Evolutionary conservation across 176 grass and related monocot genomes (phyloP).

Genomic region (Aegilops longissima): DNA sequence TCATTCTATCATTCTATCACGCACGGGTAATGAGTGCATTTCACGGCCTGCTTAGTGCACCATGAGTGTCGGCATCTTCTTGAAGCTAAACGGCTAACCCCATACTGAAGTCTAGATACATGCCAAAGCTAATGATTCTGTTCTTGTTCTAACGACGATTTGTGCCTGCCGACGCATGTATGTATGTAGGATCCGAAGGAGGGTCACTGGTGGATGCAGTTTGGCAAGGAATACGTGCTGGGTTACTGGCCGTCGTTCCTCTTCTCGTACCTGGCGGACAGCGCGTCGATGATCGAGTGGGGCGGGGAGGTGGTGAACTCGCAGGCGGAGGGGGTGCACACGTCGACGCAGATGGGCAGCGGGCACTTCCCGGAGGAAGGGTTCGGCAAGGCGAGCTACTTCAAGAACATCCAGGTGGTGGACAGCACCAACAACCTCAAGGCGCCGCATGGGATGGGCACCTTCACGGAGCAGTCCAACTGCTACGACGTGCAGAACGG

Average conservation of each 20-base stretch:
- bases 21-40: conserved; percentile 44
- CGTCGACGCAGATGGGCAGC: conserved; percentile 86
- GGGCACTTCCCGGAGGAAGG: conserved; percentile 87
- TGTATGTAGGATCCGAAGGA: conserved; percentile 63
- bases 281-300: conserved; percentile 93
- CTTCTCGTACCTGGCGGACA: conserved; percentile 76
- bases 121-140: not conserved
- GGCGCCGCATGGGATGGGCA: conserved; percentile 47
- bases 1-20: conserved; percentile 34
- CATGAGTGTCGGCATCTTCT: not conserved
- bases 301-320: conserved; percentile 93
- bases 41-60: not conserved
- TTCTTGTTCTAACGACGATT: not conserved
- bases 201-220: conserved; percentile 99
- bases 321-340: conserved; percentile 65
- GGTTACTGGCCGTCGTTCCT: conserved; percentile 97
- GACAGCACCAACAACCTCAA: conserved; percentile 75
- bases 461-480: conserved; percentile 77
- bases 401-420: conserved; percentile 82
- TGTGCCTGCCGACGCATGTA: no score
- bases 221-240: conserved; percentile 73
- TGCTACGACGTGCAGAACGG: conserved; percentile 81
- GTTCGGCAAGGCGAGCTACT: conserved; percentile 88
- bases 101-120: not conserved
- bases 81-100: not conserved